Evolutionary conservation across 2,329 filamentous ascomycete species (phyloP).

Genomic region (Sporothrix mexicana): DNA sequence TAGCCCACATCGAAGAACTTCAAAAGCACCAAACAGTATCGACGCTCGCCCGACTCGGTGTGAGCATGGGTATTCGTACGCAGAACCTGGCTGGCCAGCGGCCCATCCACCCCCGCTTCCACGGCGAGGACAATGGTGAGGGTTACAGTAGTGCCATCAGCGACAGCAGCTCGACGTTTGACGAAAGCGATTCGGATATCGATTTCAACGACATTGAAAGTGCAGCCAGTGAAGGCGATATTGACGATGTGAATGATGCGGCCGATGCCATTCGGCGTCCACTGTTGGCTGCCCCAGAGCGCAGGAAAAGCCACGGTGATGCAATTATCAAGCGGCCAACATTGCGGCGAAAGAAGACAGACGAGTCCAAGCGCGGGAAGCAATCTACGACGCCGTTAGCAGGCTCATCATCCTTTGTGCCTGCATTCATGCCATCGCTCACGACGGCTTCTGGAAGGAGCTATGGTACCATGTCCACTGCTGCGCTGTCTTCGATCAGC

Average conservation of each 20-base stretch:
- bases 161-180: slow-evolving; percentile 38
- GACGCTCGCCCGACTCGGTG: slow-evolving; percentile 60
- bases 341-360: slow-evolving; percentile 40
- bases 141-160: slow-evolving; percentile 41
- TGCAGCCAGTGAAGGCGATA: slow-evolving; percentile 51
- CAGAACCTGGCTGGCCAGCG: slow-evolving; percentile 71
- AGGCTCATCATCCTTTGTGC: slow-evolving; percentile 19
- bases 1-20: slow-evolving; percentile 66
- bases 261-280: slow-evolving; percentile 41
- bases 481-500: background rate
- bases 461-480: slow-evolving; percentile 40
- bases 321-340: slow-evolving; percentile 43
- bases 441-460: slow-evolving; percentile 32
- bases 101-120: slow-evolving; percentile 45
- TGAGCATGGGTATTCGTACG: slow-evolving; percentile 76
- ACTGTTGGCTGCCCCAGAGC: slow-evolving; percentile 20
- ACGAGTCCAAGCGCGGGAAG: slow-evolving; percentile 30
- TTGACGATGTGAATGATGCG: slow-evolving; percentile 43
- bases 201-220: slow-evolving; percentile 49
- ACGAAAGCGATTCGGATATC: slow-evolving; percentile 39
- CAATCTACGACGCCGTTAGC: background rate
- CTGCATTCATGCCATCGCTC: slow-evolving; percentile 28
- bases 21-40: slow-evolving; percentile 64
- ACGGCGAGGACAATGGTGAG: slow-evolving; percentile 43
- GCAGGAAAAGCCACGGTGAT: slow-evolving; percentile 52